Conservation (phyloP, 1,284 basidiomycete species). For the Irpex rosettiformis region DNA sequence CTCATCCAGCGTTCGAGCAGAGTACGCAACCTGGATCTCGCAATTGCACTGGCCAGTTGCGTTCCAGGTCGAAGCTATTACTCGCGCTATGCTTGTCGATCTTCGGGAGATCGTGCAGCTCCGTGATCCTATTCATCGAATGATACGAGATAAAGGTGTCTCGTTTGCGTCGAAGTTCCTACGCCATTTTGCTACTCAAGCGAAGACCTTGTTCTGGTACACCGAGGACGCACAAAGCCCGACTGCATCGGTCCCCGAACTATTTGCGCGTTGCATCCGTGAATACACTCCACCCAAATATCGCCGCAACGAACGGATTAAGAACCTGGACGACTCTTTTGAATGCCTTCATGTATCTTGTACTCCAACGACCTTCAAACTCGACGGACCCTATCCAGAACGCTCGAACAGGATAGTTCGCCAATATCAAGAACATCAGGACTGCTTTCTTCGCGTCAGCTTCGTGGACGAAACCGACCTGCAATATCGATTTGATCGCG, state of each 20-base stretch:
- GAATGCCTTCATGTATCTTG: constrained; percentile 52
- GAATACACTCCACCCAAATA: constrained; percentile 11
- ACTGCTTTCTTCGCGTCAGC: constrained; percentile 60
- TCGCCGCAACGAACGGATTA: neutral
- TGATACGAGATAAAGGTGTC: constrained; percentile 30
- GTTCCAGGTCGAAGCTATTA: constrained; percentile 52
- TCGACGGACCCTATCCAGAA: constrained; percentile 63
- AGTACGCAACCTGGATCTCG: constrained; percentile 35
- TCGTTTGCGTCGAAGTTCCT: constrained; percentile 38
- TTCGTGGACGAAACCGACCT: constrained; percentile 57
- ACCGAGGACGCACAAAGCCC: constrained; percentile 8
- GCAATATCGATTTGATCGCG: constrained; percentile 47
- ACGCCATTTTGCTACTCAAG: constrained; percentile 38
- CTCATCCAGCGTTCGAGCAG: constrained; percentile 29
- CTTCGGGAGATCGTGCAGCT: constrained; percentile 44
- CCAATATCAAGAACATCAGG: constrained; percentile 42
- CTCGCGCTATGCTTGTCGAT: constrained; percentile 40
- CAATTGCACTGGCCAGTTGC: constrained; percentile 45
- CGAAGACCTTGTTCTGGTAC: constrained; percentile 28
- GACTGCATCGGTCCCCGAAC: constrained; percentile 4
- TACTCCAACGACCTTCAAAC: constrained; percentile 54
- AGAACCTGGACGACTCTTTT: constrained; percentile 36
- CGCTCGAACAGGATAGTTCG: constrained; percentile 65
- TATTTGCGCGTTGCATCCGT: constrained; percentile 14
- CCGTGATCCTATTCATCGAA: constrained; percentile 31